phyloP scores from a whole-genome alignment of 2,329 filamentous ascomycete genomes.

The Aspergillus arachidicola region DNA sequence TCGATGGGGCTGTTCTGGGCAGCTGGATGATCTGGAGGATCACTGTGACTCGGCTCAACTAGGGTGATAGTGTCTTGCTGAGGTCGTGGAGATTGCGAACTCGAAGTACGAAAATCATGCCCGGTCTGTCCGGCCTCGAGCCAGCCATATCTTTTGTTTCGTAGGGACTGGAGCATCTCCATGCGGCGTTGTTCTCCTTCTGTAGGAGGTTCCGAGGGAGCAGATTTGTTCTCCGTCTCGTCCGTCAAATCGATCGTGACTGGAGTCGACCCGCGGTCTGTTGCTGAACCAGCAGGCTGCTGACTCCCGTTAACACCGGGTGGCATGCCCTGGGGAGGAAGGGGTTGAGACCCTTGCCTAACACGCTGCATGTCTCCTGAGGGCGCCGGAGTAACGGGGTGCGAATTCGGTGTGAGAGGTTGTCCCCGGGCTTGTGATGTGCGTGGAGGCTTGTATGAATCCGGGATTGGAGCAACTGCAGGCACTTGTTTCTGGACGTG shows the following conservation, averaged over 20 bases:
- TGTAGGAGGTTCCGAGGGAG: neutral
- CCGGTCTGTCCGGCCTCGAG: conserved; percentile 17
- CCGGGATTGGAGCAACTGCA: conserved; percentile 20
- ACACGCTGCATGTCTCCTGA: neutral
- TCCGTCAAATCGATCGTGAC: conserved; percentile 27
- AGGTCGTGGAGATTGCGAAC: neutral
- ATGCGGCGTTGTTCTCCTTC: conserved; percentile 14
- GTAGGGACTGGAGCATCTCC: conserved; percentile 28
- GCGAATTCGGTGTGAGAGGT: neutral
- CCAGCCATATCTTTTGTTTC: conserved; percentile 36
- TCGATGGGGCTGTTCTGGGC: conserved; percentile 3
- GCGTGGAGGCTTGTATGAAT: conserved; percentile 22
- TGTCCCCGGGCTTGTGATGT: neutral
- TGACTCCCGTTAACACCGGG: neutral
- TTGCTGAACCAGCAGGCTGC: neutral
- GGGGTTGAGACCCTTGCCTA: neutral
- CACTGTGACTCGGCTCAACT: conserved; percentile 6
- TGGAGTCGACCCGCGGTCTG: neutral
- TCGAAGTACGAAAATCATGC: neutral
- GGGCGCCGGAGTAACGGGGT: neutral
- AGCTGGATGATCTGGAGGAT: neutral
- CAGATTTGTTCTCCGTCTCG: conserved; percentile 10
- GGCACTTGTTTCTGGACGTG: conserved; percentile 21
- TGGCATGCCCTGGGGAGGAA: neutral
- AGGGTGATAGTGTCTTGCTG: neutral